Base-by-base conservation (phyloP, 176 grass and related monocot species). In the Musa acuminata region DNA sequence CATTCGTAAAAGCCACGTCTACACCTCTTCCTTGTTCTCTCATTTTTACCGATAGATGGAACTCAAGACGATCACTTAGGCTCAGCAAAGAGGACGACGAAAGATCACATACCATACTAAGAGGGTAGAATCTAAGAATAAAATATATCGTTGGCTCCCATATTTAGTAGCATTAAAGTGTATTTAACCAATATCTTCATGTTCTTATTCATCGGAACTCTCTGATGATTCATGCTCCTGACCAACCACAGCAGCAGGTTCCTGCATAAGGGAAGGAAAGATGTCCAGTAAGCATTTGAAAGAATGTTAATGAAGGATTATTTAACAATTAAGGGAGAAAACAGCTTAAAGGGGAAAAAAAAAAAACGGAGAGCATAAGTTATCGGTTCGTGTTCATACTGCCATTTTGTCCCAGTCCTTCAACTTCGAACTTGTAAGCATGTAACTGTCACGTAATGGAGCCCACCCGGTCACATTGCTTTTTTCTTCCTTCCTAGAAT, bases 331-430 rank as follows among this genome's bases (percentile, higher is more conserved):
- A 0, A 43, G 3, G 13, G 24, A 29, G 13, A 22, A 10, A 67
- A 24, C 0, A 52, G 2, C 6, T 23, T 60, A 1, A 20, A 58
- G n/a, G 17, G 1, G n/a, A n/a, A 19, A 19, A 12, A n/a, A 49
- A 16, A 19, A 49, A 11, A 43, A 58, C 0, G 26, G 12, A 1
- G 10, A 26, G 21, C 1, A 2, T 11, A 21, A 21, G 53, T 24
- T 49, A 1, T 35, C 16, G 6, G 11, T 60, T 50, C 20, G n/a
- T 49, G 23, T 62, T 16, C 67, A 60, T 79, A 79, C 77, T 20
- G 55, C 16, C 66, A 59, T 71, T 79, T 79, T 79, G 21, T 80
- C 78, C 78, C 78, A 80, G 69, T 80, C 78, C 69, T 80, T 80
- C 69, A 80, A 73, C 69, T 80, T 80, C 9, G 78, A 63, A 80